Base-by-base conservation (phyloP, 345 rosid species). In the Dipteronia sinensis region DNA sequence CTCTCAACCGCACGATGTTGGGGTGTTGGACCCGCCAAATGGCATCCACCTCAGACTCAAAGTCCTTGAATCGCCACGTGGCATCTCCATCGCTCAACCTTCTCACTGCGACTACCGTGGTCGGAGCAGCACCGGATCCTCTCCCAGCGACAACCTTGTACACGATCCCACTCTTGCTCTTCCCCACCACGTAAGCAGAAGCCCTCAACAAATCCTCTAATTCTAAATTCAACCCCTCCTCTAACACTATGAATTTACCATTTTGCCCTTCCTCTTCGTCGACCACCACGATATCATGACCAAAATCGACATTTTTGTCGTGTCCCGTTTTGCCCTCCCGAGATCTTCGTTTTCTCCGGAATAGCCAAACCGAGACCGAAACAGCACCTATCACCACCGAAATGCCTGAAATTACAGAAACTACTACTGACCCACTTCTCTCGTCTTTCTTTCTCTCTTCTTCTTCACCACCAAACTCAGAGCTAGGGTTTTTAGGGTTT, bases 171-270 rank as follows among this genome's bases (percentile, higher is more conserved):
- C 91, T 88, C 84, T 92, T 86, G 65, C 97, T 86, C 77, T 96
- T 96, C 42, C 98, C 99, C 29, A 91, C 91, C 53, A 96, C 99
- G 78, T 87, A 92, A 6, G 99, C 99, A 0, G 99, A 94, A 3
- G 98, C 97, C 87, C 99, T 92, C 78, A 96, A 73, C 86, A 96
- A 67, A 81, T 92, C 98, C 84, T 96, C 98, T 2, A 96, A 81
- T 55, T 94, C 98, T 72, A 96, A 69, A 82, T 82, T 81, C 71
- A 96, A 94, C 62, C 95, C 97, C 70, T 92, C 98, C 42, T 94
- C 99, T 0, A 94, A 65, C 71, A 89, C 91, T 16, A 83, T 79
- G 72, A 90, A 90, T 83, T 89, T 92, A 83, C 95, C 94, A 13
- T 80, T 84, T 49, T 91, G 90, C 77, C 83, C 94, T 74, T 85